Evolutionary conservation across 2,329 filamentous ascomycete species (phyloP).

Genomic region (Aspergillus terreus): DNA sequence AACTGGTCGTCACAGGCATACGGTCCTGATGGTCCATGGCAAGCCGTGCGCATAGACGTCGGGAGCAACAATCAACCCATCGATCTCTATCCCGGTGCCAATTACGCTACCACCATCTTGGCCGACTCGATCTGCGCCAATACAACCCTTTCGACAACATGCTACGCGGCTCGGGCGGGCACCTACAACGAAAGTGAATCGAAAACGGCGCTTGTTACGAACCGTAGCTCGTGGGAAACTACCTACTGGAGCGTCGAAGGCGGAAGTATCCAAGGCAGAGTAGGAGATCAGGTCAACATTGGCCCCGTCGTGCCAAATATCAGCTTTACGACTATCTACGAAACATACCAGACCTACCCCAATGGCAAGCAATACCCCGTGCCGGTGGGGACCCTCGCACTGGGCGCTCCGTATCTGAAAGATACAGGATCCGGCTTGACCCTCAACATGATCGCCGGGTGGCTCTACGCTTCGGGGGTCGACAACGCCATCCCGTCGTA

Average conservation of each 20-base stretch:
- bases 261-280: slow-evolving; percentile 4
- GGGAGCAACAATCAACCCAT: slow-evolving; percentile 15
- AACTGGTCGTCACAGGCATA: slow-evolving; percentile 17
- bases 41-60: slow-evolving; percentile 17
- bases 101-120: slow-evolving; percentile 14
- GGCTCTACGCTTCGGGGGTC: slow-evolving; percentile 12
- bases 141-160: slow-evolving; percentile 9
- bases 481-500: slow-evolving; percentile 30
- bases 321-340: slow-evolving; percentile 14
- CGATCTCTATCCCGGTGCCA: slow-evolving; percentile 17
- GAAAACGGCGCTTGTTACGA: slow-evolving; percentile 5
- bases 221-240: slow-evolving; percentile 9
- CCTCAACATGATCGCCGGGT: slow-evolving; percentile 14
- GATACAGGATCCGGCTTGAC: slow-evolving; percentile 2
- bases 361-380: slow-evolving; percentile 17
- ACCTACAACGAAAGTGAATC: slow-evolving; percentile 12
- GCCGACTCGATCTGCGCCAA: slow-evolving; percentile 15
- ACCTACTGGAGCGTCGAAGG: slow-evolving; percentile 14
- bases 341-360: slow-evolving; percentile 20
- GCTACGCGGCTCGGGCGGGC: slow-evolving; percentile 13
- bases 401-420: slow-evolving; percentile 12
- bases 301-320: slow-evolving; percentile 13
- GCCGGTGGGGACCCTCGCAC: slow-evolving; percentile 15
- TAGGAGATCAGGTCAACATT: slow-evolving; percentile 10
- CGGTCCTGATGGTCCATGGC: slow-evolving; percentile 26